Conservation (phyloP, 2,329 filamentous ascomycete genomes). For the Coniochaeta ligniaria region DNA sequence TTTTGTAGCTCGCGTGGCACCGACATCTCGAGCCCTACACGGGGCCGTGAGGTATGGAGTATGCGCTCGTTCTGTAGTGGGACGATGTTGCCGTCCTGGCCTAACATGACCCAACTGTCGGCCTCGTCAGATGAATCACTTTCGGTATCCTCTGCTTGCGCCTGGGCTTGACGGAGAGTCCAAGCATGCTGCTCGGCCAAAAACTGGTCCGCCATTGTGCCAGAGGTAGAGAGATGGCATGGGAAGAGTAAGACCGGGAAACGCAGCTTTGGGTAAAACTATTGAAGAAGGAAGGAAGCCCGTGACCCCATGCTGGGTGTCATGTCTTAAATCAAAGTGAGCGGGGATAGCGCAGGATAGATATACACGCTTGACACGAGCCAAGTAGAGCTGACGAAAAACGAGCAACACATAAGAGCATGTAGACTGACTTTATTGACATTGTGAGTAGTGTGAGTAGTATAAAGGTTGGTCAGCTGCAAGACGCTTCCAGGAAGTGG, state of each 20-base stretch:
- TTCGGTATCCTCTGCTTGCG: conserved; percentile 26
- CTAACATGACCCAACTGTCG: conserved; percentile 84
- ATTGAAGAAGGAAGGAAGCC: neutral
- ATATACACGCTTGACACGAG: neutral
- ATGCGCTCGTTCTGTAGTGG: conserved; percentile 78
- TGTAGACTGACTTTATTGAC: conserved; percentile 29
- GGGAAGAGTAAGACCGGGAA: neutral
- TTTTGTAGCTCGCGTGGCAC: conserved; percentile 60
- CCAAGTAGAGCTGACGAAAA: conserved; percentile 1
- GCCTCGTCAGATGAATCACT: conserved; percentile 42
- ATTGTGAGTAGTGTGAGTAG: conserved; percentile 20
- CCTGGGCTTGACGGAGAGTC: conserved; percentile 30
- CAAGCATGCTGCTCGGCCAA: conserved; percentile 28
- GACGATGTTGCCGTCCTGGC: conserved; percentile 65
- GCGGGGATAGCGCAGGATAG: conserved; percentile 1
- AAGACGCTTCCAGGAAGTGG: conserved; percentile 15
- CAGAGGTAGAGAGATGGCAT: neutral
- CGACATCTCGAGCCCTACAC: conserved; percentile 70
- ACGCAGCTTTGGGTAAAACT: neutral
- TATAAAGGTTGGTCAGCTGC: conserved; percentile 20
- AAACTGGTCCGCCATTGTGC: conserved; percentile 9
- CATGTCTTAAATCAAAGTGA: neutral
- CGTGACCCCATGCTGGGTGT: neutral
- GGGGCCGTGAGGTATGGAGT: conserved; percentile 71
- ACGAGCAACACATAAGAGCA: conserved; percentile 7